Evolutionary conservation across 23 red algal genomes (phyloP).

Genomic region (Gracilaria vermiculophylla): DNA sequence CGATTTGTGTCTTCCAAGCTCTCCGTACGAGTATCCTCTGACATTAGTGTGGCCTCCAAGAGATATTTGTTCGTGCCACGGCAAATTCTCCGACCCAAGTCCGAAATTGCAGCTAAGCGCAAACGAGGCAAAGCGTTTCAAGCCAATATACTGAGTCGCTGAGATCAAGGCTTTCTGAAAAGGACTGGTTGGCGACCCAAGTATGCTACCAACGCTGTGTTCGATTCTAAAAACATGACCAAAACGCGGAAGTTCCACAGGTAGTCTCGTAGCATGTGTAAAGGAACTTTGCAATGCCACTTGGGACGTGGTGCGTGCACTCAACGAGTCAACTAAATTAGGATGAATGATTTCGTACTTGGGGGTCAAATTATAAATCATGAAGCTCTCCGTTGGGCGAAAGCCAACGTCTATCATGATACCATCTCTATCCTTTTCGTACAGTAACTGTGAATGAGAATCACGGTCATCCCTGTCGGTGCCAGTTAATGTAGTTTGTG

Average conservation of each 20-base stretch:
- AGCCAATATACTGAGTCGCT: slow-evolving; percentile 36
- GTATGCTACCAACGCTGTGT: not conserved
- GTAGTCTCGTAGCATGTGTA: slow-evolving; percentile 28
- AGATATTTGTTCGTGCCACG: slow-evolving; percentile 72
- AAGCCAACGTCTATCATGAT: slow-evolving; percentile 37
- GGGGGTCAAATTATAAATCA: slow-evolving; percentile 26
- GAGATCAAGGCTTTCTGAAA: slow-evolving; percentile 36
- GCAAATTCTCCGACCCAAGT: slow-evolving; percentile 54
- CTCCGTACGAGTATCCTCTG: slow-evolving; percentile 51
- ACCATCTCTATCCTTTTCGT: slow-evolving; percentile 56
- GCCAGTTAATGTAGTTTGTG: not conserved
- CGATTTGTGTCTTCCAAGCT: slow-evolving; percentile 51
- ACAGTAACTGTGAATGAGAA: slow-evolving; percentile 4
- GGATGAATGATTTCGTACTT: slow-evolving; percentile 35
- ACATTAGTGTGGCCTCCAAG: slow-evolving; percentile 60
- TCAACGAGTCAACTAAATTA: slow-evolving; percentile 5
- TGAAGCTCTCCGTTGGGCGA: not conserved
- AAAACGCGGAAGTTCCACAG: slow-evolving; percentile 24
- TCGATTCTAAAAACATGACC: slow-evolving; percentile 48
- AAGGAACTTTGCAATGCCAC: not conserved
- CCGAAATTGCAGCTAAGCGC: not conserved
- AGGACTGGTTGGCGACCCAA: not conserved
- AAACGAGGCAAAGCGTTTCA: slow-evolving; percentile 22
- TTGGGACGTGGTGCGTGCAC: slow-evolving; percentile 12
- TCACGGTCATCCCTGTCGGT: not conserved